Base-by-base conservation (phyloP, 2,329 filamentous ascomycete genomes). In the Trichoderma sp. region DNA sequence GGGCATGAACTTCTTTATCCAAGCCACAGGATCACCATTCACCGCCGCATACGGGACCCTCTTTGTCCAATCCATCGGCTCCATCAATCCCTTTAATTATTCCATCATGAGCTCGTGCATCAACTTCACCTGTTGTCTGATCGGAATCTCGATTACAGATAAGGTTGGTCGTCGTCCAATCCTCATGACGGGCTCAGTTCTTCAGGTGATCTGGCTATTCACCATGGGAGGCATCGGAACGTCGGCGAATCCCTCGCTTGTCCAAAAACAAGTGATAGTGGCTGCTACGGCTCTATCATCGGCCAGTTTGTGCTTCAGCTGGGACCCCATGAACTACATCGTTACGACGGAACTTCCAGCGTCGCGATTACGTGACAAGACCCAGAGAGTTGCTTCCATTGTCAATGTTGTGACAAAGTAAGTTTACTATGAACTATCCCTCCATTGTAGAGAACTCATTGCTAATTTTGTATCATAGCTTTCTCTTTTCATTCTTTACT, bases 201-300 rank as follows among this genome's bases (percentile, higher is more conserved):
- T 68, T 3, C 65, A 68, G 23, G 17, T 68, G 6, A 43, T 58
- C 15, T 68, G 65, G 65, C 34, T 68, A 6, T 68, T 68, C 53
- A 68, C 65, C 8, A 68, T 68, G 65, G 65, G 65, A 23, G 65
- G 65, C 65, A 68, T 68, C 36, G 65, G 65, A 20, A 68, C 65
- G 13, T 17, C 50, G 55, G 53, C 53, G 9, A 43, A 68, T 20
- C 65, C 65, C n/a, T 30, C 50, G 4, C 32, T 68, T 20, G 30
- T 57, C 20, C 65, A 68, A 23, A 68, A 68, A 20, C 53, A 68
- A 58, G 65, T 68, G 3, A 68, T 68, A 3, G 53, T 68, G 1
- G 65, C 32, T 12, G 65, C 65, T 13, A 68, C 65, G 2, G 65
- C 65, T 15, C 53, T 68, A 3, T 68, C 65, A 4, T 68, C 65